Conservation (phyloP, 75 land plant species). For the Gnetum montanum region DNA sequence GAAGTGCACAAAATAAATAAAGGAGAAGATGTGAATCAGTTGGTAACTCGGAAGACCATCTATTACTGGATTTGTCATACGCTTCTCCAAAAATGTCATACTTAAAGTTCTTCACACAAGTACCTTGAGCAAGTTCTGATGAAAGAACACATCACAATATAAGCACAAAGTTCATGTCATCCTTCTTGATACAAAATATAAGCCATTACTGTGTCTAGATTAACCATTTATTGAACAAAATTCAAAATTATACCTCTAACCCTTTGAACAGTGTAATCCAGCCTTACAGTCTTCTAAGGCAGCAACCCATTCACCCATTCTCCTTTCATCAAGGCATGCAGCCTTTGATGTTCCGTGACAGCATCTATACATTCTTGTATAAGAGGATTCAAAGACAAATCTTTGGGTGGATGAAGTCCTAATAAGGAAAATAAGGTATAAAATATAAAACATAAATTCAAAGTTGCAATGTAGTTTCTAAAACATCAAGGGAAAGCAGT, state of each 20-base stretch:
- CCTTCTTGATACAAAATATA: no score
- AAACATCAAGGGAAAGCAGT: neutral
- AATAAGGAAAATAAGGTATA: conserved; percentile 22
- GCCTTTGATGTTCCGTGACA: conserved; percentile 92
- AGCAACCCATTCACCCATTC: conserved; percentile 89
- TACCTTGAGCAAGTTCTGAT: conserved; percentile 96
- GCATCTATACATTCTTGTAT: conserved; percentile 91
- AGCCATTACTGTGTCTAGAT: no score
- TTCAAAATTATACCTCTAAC: conserved; percentile 75
- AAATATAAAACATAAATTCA: neutral
- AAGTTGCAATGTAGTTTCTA: neutral
- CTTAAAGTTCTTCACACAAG: conserved; percentile 89
- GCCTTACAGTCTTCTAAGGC: conserved; percentile 76
- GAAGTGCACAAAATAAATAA: conserved; percentile 85
- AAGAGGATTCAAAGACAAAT: conserved; percentile 40
- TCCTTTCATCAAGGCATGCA: conserved; percentile 88
- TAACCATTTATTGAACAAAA: no score
- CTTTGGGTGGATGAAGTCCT: conserved; percentile 37
- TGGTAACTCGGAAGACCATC: conserved; percentile 72
- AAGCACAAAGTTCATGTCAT: no score
- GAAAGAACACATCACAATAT: no score
- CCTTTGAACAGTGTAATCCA: conserved; percentile 80
- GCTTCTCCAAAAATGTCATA: conserved; percentile 67
- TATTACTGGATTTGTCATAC: conserved; percentile 59
- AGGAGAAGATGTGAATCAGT: conserved; percentile 49